Evolutionary conservation across 2,329 filamentous ascomycete species (phyloP), one percentile per base, ranked within the genome.

Genomic region (Ophiostoma ulmi): DNA sequence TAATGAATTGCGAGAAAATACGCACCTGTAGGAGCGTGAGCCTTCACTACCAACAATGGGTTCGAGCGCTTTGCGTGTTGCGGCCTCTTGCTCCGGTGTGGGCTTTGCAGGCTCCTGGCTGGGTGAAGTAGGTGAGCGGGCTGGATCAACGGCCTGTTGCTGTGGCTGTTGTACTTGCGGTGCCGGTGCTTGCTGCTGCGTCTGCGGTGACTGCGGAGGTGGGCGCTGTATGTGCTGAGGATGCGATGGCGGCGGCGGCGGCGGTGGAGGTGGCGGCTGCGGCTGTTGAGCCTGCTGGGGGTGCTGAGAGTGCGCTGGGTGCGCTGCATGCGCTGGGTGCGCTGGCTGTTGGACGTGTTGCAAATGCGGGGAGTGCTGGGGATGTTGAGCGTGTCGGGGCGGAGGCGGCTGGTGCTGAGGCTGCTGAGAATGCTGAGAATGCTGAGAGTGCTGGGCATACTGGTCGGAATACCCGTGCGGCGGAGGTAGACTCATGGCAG

Each of bases 1-100:
- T 44, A 69, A 22, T 44, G n/a, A 4, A 31, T 31, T 17, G 14
- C 20, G n/a, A 35, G 7, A 31, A 35, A 6, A 39, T 6, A 72
- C 74, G 11, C 35, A 75, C 74, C 73, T 72, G 72, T 73, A 75
- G 2, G 73, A 73, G 1, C 75, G 73, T 11, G 63, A 71, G 36
- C 73, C 73, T 44, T 75, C 73, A 22, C 35, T 72, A 26, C 74
- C 74, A 35, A 75, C 52, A 11, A 72, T 35, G 22, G 75, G 74
- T 52, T 73, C 71, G 22, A 75, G 72, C 4, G 73, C 73, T 52
- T 72, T 74, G 26, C 71, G 70, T 10, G 72, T 75, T n/a, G 73
- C 72, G 1, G 73, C 73, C 35, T 73, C 73, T 48, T 74, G 72
- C 52, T 74, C 73, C 1, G 73, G 72, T 1, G 72, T 72, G 11